A percentile compares a stretch with the other conserved stretches of the same genome.
phyloP scores from a whole-genome alignment of 1,139 yeast species.

The Sugiyamaella paludigena region DNA sequence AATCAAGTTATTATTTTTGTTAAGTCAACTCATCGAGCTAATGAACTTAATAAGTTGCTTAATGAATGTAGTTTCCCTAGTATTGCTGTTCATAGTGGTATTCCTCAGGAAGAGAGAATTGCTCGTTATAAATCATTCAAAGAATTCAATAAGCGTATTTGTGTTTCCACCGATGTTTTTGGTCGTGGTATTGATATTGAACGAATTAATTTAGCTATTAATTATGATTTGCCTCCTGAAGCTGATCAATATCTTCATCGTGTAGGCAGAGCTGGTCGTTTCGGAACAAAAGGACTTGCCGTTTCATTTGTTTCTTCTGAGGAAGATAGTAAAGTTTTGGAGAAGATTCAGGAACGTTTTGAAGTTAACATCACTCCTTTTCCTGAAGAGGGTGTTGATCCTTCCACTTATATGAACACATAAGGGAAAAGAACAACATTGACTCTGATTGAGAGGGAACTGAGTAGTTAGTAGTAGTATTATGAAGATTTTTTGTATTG shows the following conservation, averaged over 20 bases:
- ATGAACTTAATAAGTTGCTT: constrained; percentile 83
- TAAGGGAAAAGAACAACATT: constrained; percentile 33
- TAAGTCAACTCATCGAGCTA: constrained; percentile 87
- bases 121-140: constrained; percentile 94
- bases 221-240: constrained; percentile 79
- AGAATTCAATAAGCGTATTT: constrained; percentile 97
- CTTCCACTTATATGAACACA: constrained; percentile 97
- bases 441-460: too few species aligned
- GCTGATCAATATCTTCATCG: constrained; percentile 98
- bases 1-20: constrained; percentile 98
- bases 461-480: too few species aligned
- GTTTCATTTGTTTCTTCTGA: constrained; percentile 82
- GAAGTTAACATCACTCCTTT: constrained; percentile 92
- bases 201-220: constrained; percentile 96
- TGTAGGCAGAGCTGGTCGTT: constrained; percentile 99
- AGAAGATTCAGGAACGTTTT: constrained; percentile 93
- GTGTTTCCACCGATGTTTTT: constrained; percentile 97
- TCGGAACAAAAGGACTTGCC: constrained; percentile 98
- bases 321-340: constrained; percentile 87
- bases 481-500: too few species aligned
- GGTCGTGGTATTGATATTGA: constrained; percentile 99
- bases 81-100: constrained; percentile 93
- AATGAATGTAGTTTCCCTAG: constrained; percentile 96
- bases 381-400: constrained; percentile 98
- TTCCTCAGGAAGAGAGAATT: constrained; percentile 97